Evolutionary conservation across 163 green algal species (phyloP).

Genomic region (Volvox carteri): DNA sequence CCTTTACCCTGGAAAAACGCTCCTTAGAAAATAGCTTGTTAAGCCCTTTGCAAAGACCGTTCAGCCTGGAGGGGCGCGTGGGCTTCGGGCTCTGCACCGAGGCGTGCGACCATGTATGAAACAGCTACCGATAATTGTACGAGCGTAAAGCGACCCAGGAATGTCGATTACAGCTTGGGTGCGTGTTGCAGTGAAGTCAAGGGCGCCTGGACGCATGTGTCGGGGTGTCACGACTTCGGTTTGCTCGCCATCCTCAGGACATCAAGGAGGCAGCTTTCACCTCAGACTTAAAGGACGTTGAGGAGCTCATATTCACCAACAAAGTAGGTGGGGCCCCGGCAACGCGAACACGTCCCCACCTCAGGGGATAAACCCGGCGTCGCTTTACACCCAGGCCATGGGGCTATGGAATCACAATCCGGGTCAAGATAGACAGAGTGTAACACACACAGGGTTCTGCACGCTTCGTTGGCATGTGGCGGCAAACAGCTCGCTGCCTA

Average conservation of each 20-base stretch:
- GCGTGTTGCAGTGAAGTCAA: not conserved
- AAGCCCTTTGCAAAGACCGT: not conserved
- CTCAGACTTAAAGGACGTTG: conserved; percentile 28
- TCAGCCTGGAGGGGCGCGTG: not conserved
- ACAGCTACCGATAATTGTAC: not conserved
- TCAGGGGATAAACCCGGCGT: too few species aligned
- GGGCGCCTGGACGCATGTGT: not conserved
- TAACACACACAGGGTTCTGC: too few species aligned
- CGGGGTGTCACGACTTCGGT: not conserved
- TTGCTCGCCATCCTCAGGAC: conserved; percentile 20
- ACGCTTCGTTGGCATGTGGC: too few species aligned
- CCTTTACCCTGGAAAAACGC: too few species aligned
- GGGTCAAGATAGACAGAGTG: too few species aligned
- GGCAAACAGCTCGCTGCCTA: too few species aligned
- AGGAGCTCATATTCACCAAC: conserved; percentile 54
- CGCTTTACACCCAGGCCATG: too few species aligned
- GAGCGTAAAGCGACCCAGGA: not conserved
- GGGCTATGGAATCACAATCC: too few species aligned
- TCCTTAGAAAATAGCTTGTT: not conserved
- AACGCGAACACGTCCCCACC: not conserved
- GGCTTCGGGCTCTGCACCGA: not conserved
- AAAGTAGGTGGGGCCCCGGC: conserved; percentile 25
- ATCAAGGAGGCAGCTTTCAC: conserved; percentile 55
- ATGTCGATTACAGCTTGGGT: conserved; percentile 56
- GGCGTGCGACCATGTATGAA: conserved; percentile 28